Evolutionary conservation across 495 filamentous ascomycete species (phyloP), one percentile per base, ranked within the genome.

Genomic region (Cudoniella acicularis): DNA sequence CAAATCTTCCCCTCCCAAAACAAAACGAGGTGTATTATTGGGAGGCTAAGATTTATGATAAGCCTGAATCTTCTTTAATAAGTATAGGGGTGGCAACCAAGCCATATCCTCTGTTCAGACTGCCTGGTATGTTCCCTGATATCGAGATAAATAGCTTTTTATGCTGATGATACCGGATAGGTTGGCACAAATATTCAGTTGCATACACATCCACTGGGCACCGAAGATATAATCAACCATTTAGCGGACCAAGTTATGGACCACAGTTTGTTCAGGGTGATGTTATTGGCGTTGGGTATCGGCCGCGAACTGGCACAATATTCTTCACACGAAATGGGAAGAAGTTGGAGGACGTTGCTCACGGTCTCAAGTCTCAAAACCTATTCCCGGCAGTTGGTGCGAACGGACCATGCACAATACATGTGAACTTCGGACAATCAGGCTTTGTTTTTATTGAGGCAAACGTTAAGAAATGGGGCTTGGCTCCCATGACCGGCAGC

Each of bases 21-120:
- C 94, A 98, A 69, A 98, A 98, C 65, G 94, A 98, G 69, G 92
- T 97, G 13, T 98, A 98, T 68, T 98, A 98, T 71, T 98, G 94
- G 94, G 94, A 98, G 69, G 90, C 94, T 13, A 98, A 98, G 74
- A 86, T 98, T 42, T 98, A 94, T 72, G 95, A 98, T 54, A 97
- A 98, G 73, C 93, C 94, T 2, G 94, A 97, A 36, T 80, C 77
- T 16, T 91, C 92, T 0, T 73, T 89, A 57, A 79, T 98, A 43
- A 91, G 87, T 64, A 88, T 98, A 58, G 94, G 94, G 45, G 86
- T 98, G 77, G 86, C 90, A 10, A 98, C 95, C 17, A 98, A 98
- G 67, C 94, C 94, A 10, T 98, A 98, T 74, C 94, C 94, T 18
- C 75, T 97, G 41, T 98, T 98, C 70, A 76, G 95, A 65, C 75